phyloP scores from a whole-genome alignment of 345 rosid genomes.

The Syzygium aromaticum region DNA sequence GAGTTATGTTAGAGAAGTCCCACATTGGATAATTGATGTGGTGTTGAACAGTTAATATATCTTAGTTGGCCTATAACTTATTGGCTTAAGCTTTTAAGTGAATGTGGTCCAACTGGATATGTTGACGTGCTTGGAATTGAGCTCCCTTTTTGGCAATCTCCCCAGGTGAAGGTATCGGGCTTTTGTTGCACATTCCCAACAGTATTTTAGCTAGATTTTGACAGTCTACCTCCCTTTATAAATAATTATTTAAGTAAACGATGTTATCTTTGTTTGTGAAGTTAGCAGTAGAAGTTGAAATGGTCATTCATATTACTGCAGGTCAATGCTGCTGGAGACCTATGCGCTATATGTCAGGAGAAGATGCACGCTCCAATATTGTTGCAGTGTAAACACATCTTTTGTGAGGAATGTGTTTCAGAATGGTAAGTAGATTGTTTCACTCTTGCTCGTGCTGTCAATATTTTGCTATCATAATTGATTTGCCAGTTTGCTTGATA shows the following conservation, averaged over 20 bases:
- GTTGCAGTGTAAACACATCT: conserved; percentile 51
- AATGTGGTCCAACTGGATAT: too few relatives aligned
- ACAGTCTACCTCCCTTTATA: neutral
- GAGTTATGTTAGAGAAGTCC: too few relatives aligned
- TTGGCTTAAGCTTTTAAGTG: too few relatives aligned
- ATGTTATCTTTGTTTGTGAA: neutral
- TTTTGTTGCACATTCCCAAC: too few relatives aligned
- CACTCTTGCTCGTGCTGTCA: neutral
- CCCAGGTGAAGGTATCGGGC: too few relatives aligned
- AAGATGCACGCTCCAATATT: conserved; percentile 55
- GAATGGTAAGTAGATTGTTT: conserved; percentile 35
- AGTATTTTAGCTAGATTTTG: neutral
- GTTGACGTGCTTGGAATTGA: too few relatives aligned
- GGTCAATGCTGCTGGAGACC: conserved; percentile 52
- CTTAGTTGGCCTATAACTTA: too few relatives aligned
- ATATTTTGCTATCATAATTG: neutral
- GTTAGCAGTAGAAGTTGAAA: neutral
- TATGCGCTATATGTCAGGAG: conserved; percentile 75
- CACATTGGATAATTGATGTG: too few relatives aligned
- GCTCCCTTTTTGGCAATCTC: too few relatives aligned
- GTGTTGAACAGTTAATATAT: too few relatives aligned
- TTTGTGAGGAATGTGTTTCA: conserved; percentile 62
- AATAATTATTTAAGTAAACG: neutral
- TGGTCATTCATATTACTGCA: neutral
- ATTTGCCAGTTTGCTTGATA: neutral